Conservation (phyloP, 768 basidiomycete species). For the Lentinula boryana region DNA sequence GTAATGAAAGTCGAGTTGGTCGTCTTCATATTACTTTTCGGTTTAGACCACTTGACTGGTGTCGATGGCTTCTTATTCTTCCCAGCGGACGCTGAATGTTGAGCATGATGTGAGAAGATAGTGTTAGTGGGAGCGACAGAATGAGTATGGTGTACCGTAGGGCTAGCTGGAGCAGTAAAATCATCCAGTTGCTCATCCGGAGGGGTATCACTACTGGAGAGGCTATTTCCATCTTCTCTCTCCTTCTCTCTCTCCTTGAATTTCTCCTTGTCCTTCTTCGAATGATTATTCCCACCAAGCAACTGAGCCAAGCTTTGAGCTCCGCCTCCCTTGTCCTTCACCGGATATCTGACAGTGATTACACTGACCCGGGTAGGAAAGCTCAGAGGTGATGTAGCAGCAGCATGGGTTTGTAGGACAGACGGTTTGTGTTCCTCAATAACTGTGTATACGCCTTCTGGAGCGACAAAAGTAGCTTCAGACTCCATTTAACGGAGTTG, state of each 20-base stretch:
- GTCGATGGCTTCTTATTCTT: conserved; percentile 56
- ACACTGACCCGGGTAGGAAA: conserved; percentile 63
- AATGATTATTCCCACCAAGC: conserved; percentile 63
- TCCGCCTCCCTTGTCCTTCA: conserved; percentile 29
- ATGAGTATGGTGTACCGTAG: conserved; percentile 30
- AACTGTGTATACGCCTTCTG: conserved; percentile 85
- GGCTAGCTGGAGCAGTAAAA: conserved; percentile 33
- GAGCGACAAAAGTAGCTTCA: conserved; percentile 81
- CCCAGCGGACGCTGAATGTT: conserved; percentile 21
- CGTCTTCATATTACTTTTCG: conserved; percentile 88
- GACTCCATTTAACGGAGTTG: conserved; percentile 53
- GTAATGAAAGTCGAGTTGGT: conserved; percentile 92
- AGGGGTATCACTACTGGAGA: conserved; percentile 78
- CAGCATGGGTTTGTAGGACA: conserved; percentile 31
- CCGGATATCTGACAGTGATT: conserved; percentile 57
- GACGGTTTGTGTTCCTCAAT: conserved; percentile 80
- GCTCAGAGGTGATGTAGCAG: conserved; percentile 27
- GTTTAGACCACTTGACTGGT: conserved; percentile 35
- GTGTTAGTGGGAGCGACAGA: conserved; percentile 29
- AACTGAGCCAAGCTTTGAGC: conserved; percentile 63
- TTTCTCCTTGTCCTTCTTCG: conserved; percentile 48
- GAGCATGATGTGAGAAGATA: conserved; percentile 45
- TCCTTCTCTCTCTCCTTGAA: conserved; percentile 38
- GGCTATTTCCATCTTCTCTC: conserved; percentile 60
- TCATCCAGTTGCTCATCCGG: conserved; percentile 45